Evolutionary conservation across 768 basidiomycete genomes (phyloP).

Genomic region (Kwoniella shandongensis): DNA sequence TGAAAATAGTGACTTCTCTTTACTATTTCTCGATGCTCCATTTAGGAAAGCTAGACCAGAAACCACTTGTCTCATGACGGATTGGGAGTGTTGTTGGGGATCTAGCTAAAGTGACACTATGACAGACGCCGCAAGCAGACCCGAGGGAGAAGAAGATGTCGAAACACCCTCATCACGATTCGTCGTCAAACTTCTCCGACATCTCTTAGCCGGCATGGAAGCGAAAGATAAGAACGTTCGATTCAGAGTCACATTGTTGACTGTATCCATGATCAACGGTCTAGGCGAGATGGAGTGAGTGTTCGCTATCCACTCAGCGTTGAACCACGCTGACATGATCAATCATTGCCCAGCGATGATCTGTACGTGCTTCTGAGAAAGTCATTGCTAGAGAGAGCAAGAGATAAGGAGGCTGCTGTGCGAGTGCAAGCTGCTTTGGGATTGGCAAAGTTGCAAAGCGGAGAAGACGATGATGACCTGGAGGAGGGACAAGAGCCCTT

Average conservation of each 20-base stretch:
- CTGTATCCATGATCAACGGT: slow-evolving; percentile 74
- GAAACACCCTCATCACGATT: slow-evolving; percentile 72
- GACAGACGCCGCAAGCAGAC: slow-evolving; percentile 53
- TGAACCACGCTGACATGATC: not conserved
- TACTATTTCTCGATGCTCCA: too few relatives aligned
- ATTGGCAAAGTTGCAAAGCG: slow-evolving; percentile 70
- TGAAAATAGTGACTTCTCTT: slow-evolving; percentile 3
- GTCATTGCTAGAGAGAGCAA: slow-evolving; percentile 67
- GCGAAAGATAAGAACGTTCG: slow-evolving; percentile 86
- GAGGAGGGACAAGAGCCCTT: slow-evolving; percentile 52
- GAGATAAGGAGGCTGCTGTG: slow-evolving; percentile 75
- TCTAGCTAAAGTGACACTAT: slow-evolving; percentile 28
- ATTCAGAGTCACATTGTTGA: slow-evolving; percentile 73
- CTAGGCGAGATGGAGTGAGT: slow-evolving; percentile 84
- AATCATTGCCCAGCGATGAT: slow-evolving; percentile 63
- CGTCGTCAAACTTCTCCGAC: slow-evolving; percentile 65
- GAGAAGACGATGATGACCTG: slow-evolving; percentile 65
- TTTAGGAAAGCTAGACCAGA: too few relatives aligned
- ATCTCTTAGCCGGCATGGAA: slow-evolving; percentile 71
- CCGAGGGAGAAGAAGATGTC: slow-evolving; percentile 58
- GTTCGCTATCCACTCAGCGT: not conserved
- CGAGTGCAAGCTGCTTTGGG: slow-evolving; percentile 78
- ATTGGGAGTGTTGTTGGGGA: too few relatives aligned
- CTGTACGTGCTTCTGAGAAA: slow-evolving; percentile 65
- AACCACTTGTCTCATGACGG: too few relatives aligned